Evolutionary conservation across 2,329 filamentous ascomycete species (phyloP), one percentile per base, ranked within the genome.

Genomic region (Pseudocercospora ulei): DNA sequence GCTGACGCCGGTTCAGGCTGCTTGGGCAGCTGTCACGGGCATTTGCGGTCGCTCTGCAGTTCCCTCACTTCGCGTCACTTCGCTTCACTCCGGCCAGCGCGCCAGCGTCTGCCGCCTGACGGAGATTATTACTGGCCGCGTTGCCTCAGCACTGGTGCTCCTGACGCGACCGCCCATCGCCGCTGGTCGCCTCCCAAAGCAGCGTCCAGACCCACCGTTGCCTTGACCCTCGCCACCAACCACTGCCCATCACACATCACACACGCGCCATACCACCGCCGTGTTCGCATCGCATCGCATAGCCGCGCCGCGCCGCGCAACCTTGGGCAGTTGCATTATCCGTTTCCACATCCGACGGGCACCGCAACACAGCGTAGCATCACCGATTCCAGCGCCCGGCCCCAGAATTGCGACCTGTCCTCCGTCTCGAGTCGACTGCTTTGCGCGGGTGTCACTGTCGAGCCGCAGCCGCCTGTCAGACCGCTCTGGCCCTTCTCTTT

Each of bases 371-470:
- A 33, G 9, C 29, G n/a, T 22, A 33, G n/a, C 17, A 19, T 19
- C 29, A 13, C 11, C n/a, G 11, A 5, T 12, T 19, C n/a, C n/a
- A 9, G 4, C 29, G 17, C 16, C 22, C n/a, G n/a, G n/a, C n/a
- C 16, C 6, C n/a, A 12, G 17, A 7, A 11, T 33, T 22, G 11
- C 29, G 25, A 27, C 16, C 14, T 4, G 7, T 22, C 29, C 7
- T 33, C 27, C 16, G 7, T 9, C 8, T 16, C 29, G 11, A 19
- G 29, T 11, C 29, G 17, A 7, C 29, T 33, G 29, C 29, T 13
- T n/a, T 33, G 29, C 29, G 31, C 46, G 43, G 46, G 46, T 46
- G 46, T 43, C 43, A 48, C 46, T 43, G 16, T 35, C 30, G 24
- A 13, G 35, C 26, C 35, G 39, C 42, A n/a, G n/a, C 46, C 38